Conservation (phyloP, 1,284 basidiomycete genomes). For the Ganoderma boninense region DNA sequence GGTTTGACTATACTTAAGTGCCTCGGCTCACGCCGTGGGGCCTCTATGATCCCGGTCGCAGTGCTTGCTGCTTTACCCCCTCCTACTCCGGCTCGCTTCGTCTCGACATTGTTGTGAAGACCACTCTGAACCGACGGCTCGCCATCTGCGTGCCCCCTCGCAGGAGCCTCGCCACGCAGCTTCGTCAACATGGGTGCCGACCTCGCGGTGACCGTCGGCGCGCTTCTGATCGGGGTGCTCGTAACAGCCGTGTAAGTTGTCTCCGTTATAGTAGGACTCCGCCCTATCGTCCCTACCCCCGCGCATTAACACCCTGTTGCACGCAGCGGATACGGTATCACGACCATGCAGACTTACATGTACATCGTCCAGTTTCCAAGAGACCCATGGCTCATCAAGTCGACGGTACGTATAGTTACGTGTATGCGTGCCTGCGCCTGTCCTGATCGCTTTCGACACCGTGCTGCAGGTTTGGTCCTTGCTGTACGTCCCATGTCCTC, state of each 20-base stretch:
- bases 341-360: constrained; percentile 29
- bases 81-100: not conserved
- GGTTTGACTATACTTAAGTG: not conserved
- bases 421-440: not conserved
- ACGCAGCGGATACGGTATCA: constrained; percentile 28
- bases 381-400: constrained; percentile 21
- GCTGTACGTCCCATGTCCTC: constrained; percentile 6
- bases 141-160: too few relatives aligned
- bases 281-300: too few relatives aligned
- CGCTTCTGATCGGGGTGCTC: constrained; percentile 26
- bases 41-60: not conserved
- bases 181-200: not conserved
- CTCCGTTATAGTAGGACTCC: not conserved
- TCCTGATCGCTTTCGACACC: too few relatives aligned
- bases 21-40: not conserved
- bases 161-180: not conserved
- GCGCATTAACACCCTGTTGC: not conserved
- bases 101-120: not conserved
- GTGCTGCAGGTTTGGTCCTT: constrained; percentile 21
- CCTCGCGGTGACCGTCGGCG: constrained; percentile 23
- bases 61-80: not conserved
- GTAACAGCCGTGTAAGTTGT: constrained; percentile 25
- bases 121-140: not conserved
- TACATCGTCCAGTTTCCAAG: constrained; percentile 24
- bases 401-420: constrained; percentile 18